These are phyloP conservation scores for Fusarium sterilihyphosum DNA, from an alignment of 2,329 filamentous ascomycete species.

Conservation along the genomic window DNA sequence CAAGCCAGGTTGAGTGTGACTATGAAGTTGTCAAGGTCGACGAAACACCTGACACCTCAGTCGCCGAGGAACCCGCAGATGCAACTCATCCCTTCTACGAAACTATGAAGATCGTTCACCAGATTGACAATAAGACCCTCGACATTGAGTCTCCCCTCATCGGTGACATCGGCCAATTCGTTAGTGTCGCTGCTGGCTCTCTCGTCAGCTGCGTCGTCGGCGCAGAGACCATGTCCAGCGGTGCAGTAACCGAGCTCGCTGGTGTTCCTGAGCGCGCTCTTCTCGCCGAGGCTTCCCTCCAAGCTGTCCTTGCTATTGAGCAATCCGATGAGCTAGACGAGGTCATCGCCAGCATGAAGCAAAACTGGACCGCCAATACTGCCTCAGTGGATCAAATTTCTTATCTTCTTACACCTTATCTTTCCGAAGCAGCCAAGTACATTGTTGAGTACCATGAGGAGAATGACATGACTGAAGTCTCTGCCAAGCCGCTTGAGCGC, in stretches of 20 bases:
- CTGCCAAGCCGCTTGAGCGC: background rate
- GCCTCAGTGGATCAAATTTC: slow-evolving; percentile 11
- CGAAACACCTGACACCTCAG: background rate
- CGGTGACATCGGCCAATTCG: background rate
- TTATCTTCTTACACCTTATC: slow-evolving; percentile 8
- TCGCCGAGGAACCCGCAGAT: background rate
- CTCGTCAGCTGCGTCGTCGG: background rate
- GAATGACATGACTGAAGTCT: background rate
- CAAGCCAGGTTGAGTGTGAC: background rate
- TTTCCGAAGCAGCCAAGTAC: slow-evolving; percentile 1
- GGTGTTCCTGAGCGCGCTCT: background rate
- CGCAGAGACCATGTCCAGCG: background rate
- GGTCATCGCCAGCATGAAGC: slow-evolving; percentile 21
- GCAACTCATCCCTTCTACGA: background rate
- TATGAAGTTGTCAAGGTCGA: background rate
- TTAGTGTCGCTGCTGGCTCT: background rate
- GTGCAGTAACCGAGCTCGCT: background rate
- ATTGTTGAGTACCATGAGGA: slow-evolving; percentile 7
- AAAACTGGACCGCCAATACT: slow-evolving; percentile 21
- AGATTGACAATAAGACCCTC: background rate
- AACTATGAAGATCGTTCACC: background rate
- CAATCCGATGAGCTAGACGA: slow-evolving; percentile 28
- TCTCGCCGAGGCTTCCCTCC: slow-evolving; percentile 14
- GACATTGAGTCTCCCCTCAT: background rate
- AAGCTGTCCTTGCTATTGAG: slow-evolving; percentile 23